Conservation (phyloP, 163 green algal genomes). For the Volvox carteri region DNA sequence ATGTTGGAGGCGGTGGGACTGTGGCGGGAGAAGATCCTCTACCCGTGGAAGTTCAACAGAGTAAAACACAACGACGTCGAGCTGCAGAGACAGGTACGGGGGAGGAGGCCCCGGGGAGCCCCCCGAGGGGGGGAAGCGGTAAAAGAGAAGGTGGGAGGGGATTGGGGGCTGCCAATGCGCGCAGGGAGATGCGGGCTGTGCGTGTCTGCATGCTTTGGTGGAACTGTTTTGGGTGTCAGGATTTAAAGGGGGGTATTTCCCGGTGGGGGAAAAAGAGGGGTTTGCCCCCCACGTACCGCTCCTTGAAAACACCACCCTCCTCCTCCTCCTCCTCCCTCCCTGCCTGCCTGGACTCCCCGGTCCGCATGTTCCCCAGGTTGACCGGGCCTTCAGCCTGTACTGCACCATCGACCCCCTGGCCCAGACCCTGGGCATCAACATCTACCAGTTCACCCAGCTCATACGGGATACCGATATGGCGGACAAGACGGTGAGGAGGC, state of each 20-base stretch:
- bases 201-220: too few species aligned
- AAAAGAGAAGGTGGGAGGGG: neutral
- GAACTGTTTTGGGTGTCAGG: too few species aligned
- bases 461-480: conserved; percentile 53
- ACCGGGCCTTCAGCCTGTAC: conserved; percentile 67
- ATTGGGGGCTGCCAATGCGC: too few species aligned
- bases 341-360: neutral
- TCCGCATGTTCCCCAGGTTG: conserved; percentile 49
- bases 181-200: too few species aligned
- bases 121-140: neutral
- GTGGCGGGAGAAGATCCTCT: conserved; percentile 63
- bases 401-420: conserved; percentile 66
- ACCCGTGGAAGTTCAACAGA: conserved; percentile 65
- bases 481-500: conserved; percentile 45
- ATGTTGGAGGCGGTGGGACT: conserved; percentile 46
- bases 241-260: too few species aligned
- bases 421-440: conserved; percentile 57
- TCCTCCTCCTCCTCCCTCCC: neutral
- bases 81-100: conserved; percentile 59
- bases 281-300: neutral
- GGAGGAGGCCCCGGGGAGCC: too few species aligned
- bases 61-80: conserved; percentile 62
- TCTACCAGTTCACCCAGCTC: conserved; percentile 61
- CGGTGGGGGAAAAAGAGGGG: neutral
- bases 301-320: too few species aligned